Conservation (phyloP, 345 rosid species). For the Populus nigra region DNA sequence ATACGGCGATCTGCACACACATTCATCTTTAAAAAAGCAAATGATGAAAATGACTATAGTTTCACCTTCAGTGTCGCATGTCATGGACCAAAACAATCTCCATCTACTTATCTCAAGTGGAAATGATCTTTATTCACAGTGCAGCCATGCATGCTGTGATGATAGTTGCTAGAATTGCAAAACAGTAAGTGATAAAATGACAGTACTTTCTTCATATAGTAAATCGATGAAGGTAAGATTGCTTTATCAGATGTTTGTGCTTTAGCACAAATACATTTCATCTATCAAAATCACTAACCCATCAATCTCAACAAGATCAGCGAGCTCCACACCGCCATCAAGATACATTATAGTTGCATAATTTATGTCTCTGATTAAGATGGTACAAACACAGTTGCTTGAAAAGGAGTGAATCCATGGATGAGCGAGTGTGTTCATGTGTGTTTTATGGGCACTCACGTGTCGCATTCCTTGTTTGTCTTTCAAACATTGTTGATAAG, state of each 20-base stretch:
- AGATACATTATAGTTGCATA: neutral
- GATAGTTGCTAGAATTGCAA: neutral
- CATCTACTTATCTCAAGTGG: neutral
- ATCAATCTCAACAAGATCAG: neutral
- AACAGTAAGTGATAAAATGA: neutral
- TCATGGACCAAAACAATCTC: neutral
- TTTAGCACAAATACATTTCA: neutral
- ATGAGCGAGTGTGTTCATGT: neutral
- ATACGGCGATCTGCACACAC: no score
- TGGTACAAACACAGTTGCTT: neutral
- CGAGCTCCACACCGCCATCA: neutral
- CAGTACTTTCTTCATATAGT: neutral
- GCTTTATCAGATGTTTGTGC: neutral
- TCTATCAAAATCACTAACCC: neutral
- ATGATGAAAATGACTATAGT: no score
- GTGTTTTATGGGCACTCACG: neutral
- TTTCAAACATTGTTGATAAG: neutral
- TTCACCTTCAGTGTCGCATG: neutral
- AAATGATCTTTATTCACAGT: neutral
- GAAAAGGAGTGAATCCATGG: neutral
- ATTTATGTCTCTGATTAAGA: neutral
- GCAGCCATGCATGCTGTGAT: neutral
- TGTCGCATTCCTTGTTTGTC: conserved; percentile 10
- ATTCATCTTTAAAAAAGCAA: no score
- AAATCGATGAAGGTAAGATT: neutral